These are phyloP conservation scores for Puccinia brachypodii DNA, from an alignment of 1,284 basidiomycete species.

Conservation along the genomic window DNA sequence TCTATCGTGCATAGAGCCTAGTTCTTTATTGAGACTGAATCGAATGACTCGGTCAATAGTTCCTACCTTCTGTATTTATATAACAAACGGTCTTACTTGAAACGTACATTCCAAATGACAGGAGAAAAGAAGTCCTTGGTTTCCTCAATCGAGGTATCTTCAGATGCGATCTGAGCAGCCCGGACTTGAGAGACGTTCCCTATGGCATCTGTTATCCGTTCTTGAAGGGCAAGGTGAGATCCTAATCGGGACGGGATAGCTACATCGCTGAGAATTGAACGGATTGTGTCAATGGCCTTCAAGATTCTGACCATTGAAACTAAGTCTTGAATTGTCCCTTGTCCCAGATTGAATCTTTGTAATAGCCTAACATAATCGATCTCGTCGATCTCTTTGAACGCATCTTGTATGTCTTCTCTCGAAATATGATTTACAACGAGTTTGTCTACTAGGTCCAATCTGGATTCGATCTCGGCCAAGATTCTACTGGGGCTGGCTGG, in stretches of 20 bases:
- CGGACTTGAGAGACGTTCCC: not conserved
- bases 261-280: not conserved
- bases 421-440: conserved; percentile 69
- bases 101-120: conserved; percentile 25
- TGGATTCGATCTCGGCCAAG: conserved; percentile 68
- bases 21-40: conserved; percentile 21
- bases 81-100: conserved; percentile 15
- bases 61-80: not conserved
- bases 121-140: conserved; percentile 25
- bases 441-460: conserved; percentile 76
- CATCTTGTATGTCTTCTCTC: conserved; percentile 66
- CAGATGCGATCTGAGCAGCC: not conserved
- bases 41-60: not conserved
- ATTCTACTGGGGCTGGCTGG: conserved; percentile 85
- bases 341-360: conserved; percentile 72
- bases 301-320: conserved; percentile 67
- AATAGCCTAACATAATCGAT: conserved; percentile 73
- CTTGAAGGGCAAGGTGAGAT: conserved; percentile 2
- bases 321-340: conserved; percentile 70
- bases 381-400: conserved; percentile 59
- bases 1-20: conserved; percentile 10
- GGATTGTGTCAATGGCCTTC: conserved; percentile 36
- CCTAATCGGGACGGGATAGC: conserved; percentile 8
- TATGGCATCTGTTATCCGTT: conserved; percentile 2
- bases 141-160: conserved; percentile 12